phyloP scores from a whole-genome alignment of 1,284 basidiomycete species.

The Ganoderma sinense region DNA sequence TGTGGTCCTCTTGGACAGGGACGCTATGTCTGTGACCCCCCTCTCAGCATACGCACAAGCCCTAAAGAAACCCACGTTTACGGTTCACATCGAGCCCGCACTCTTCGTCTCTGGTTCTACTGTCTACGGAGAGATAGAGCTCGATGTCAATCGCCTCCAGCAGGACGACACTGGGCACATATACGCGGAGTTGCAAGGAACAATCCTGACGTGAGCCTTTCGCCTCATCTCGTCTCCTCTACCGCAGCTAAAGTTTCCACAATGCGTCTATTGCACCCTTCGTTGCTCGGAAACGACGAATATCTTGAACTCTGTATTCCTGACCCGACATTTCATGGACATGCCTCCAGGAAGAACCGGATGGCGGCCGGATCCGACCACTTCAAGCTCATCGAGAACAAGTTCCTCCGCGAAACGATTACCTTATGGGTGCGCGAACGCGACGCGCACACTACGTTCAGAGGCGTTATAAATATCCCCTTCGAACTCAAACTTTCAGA shows the following conservation, averaged over 20 bases:
- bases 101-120: slow-evolving; percentile 16
- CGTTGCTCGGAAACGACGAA: background rate
- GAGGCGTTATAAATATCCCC: slow-evolving; percentile 17
- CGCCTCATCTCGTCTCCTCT: background rate
- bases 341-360: slow-evolving; percentile 18
- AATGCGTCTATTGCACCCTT: background rate
- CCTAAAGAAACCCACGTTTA: slow-evolving; percentile 19
- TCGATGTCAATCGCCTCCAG: background rate
- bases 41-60: slow-evolving; percentile 11
- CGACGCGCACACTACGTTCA: slow-evolving; percentile 8
- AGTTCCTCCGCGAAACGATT: slow-evolving; percentile 18
- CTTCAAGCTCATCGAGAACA: slow-evolving; percentile 17
- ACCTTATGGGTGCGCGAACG: slow-evolving; percentile 16
- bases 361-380: slow-evolving; percentile 7
- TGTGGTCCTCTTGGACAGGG: background rate
- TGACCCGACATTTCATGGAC: background rate
- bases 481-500: slow-evolving; percentile 20
- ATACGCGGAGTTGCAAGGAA: background rate
- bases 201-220: slow-evolving; percentile 15
- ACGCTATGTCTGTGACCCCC: background rate
- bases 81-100: slow-evolving; percentile 18
- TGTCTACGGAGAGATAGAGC: background rate
- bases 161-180: background rate
- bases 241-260: background rate
- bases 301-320: background rate